Conservation (phyloP, 1,139 yeast genomes). For the Diutina neorugosa region DNA sequence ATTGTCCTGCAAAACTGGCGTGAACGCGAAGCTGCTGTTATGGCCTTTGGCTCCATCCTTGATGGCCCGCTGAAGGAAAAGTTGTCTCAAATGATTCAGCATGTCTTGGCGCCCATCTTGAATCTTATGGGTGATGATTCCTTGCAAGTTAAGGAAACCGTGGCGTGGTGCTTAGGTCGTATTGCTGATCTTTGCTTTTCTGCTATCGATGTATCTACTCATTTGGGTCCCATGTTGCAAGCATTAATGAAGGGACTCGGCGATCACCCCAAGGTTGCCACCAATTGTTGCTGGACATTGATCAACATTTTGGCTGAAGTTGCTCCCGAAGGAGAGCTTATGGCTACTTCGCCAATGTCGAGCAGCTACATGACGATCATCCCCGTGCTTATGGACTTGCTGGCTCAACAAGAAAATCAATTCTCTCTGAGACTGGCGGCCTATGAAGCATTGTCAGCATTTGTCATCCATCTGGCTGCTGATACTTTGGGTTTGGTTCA, state of each 20-base stretch:
- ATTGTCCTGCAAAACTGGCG: slow-evolving; percentile 60
- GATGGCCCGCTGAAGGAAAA: slow-evolving; percentile 86
- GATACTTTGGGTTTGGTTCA: slow-evolving; percentile 63
- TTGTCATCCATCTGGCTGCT: slow-evolving; percentile 64
- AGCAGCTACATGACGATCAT: slow-evolving; percentile 58
- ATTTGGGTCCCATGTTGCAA: slow-evolving; percentile 56
- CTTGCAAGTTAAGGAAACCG: slow-evolving; percentile 89
- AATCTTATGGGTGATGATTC: slow-evolving; percentile 58
- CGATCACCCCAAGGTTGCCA: slow-evolving; percentile 86
- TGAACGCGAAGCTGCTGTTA: slow-evolving; percentile 90
- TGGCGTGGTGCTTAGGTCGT: slow-evolving; percentile 97
- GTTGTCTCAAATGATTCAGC: slow-evolving; percentile 54
- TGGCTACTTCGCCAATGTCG: slow-evolving; percentile 48
- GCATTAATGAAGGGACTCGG: slow-evolving; percentile 69
- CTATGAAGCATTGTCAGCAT: slow-evolving; percentile 78
- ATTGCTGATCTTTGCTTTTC: slow-evolving; percentile 81
- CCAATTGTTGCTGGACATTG: slow-evolving; percentile 95
- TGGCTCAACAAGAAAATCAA: slow-evolving; percentile 70
- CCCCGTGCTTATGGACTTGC: slow-evolving; percentile 57
- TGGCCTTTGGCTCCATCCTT: slow-evolving; percentile 95
- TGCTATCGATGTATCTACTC: slow-evolving; percentile 54
- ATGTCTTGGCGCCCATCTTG: slow-evolving; percentile 74
- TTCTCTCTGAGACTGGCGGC: slow-evolving; percentile 89
- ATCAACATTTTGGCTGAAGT: slow-evolving; percentile 60
- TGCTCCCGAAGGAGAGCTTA: slow-evolving; percentile 32